These are phyloP conservation scores for Xylariales sp. DNA, from an alignment of 2,329 filamentous ascomycete genomes.

Conservation along the genomic window DNA sequence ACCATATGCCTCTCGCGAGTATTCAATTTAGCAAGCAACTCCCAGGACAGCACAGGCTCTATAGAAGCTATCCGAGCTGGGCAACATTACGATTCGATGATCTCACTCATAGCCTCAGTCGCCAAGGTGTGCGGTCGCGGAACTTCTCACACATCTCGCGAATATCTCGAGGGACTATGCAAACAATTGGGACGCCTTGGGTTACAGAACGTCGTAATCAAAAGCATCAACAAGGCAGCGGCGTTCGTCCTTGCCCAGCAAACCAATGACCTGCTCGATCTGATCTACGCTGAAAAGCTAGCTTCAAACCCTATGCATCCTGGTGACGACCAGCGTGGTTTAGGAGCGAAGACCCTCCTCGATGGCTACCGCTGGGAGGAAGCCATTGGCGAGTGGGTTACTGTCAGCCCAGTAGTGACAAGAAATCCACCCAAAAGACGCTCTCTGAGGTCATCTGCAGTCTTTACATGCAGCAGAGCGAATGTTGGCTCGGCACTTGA, in stretches of 20 bases:
- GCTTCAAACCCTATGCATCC: slow-evolving; percentile 1
- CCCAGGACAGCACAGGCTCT: not conserved
- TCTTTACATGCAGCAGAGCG: not conserved
- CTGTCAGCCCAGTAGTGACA: slow-evolving; percentile 35
- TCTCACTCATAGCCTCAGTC: slow-evolving; percentile 24
- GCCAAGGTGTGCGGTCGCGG: slow-evolving; percentile 24
- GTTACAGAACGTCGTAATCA: slow-evolving; percentile 27
- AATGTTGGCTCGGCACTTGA: not conserved
- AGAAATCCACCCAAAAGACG: slow-evolving; percentile 3
- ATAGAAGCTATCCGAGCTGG: slow-evolving; percentile 11
- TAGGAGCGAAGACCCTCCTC: slow-evolving; percentile 16
- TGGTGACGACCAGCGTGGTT: not conserved
- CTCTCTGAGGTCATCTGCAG: slow-evolving; percentile 14
- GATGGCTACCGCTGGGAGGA: slow-evolving; percentile 48
- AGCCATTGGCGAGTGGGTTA: slow-evolving; percentile 53
- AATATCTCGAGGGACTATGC: slow-evolving; percentile 31
- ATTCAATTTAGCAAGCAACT: not conserved
- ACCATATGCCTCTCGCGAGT: not conserved
- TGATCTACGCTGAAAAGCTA: slow-evolving; percentile 48
- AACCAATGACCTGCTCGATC: slow-evolving; percentile 48
- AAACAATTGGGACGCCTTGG: slow-evolving; percentile 31
- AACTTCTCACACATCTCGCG: slow-evolving; percentile 21
- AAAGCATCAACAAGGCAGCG: slow-evolving; percentile 38
- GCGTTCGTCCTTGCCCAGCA: slow-evolving; percentile 48
- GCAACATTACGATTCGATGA: slow-evolving; percentile 17